Evolutionary conservation across 2,329 filamentous ascomycete genomes (phyloP).

Genomic region (Aspergillus quadricinctus): DNA sequence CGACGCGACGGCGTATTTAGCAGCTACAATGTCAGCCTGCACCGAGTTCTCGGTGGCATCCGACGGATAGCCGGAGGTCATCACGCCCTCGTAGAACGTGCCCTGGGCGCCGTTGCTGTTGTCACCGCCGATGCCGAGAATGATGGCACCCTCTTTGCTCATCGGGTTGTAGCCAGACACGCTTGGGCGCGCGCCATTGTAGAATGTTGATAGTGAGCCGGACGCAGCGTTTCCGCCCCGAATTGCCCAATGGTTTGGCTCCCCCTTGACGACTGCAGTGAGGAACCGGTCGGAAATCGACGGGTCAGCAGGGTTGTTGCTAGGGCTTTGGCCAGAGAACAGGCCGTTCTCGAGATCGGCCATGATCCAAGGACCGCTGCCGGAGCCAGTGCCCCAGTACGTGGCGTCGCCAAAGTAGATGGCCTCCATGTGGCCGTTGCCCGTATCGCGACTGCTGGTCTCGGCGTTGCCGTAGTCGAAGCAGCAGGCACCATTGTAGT

Average conservation of each 20-base stretch:
- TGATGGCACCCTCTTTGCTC: slow-evolving; percentile 61
- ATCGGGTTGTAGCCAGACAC: slow-evolving; percentile 56
- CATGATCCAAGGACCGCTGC: slow-evolving; percentile 63
- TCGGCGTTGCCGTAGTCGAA: slow-evolving; percentile 59
- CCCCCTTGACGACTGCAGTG: slow-evolving; percentile 55
- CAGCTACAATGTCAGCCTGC: slow-evolving; percentile 58
- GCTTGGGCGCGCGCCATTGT: slow-evolving; percentile 53
- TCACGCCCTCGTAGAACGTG: slow-evolving; percentile 62
- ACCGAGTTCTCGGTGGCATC: slow-evolving; percentile 56
- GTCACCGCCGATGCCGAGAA: slow-evolving; percentile 68
- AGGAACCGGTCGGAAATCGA: slow-evolving; percentile 54
- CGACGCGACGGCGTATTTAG: slow-evolving; percentile 49
- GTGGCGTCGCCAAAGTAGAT: slow-evolving; percentile 60
- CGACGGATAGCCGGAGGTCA: slow-evolving; percentile 59
- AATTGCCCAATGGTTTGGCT: slow-evolving; percentile 55
- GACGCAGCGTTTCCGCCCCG: slow-evolving; percentile 55
- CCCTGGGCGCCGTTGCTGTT: slow-evolving; percentile 58
- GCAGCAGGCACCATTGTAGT: slow-evolving; percentile 35
- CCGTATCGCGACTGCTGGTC: slow-evolving; percentile 49
- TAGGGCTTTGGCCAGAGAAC: slow-evolving; percentile 51
- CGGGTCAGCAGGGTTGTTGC: slow-evolving; percentile 50
- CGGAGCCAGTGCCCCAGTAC: slow-evolving; percentile 54
- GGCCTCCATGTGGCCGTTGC: slow-evolving; percentile 64
- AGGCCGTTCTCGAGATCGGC: slow-evolving; percentile 65
- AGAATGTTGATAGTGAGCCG: slow-evolving; percentile 55